Evolutionary conservation across 352 stramenopile genomes (phyloP), one percentile per base, ranked within the genome.

Genomic region (Globisporangium splendens): DNA sequence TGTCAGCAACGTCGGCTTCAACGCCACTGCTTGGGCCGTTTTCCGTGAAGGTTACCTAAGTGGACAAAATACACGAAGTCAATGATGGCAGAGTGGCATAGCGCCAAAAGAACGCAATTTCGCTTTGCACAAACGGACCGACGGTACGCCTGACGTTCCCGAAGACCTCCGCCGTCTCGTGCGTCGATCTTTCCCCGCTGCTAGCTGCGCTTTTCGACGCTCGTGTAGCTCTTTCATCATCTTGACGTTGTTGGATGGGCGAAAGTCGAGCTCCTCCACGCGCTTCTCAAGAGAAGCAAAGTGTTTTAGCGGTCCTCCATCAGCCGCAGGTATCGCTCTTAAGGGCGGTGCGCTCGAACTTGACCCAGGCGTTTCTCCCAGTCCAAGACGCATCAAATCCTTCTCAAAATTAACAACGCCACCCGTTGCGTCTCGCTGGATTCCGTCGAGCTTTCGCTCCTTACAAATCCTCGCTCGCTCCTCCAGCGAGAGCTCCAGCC

Each of bases 171-270:
- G 70, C 22, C 77, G 66, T 28, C 79, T 69, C 55, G 81, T 67
- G 12, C 76, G 67, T 5, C 79, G 73, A 51, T 92, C 82, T 21
- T 88, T 88, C 50, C 90, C 79, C 18, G 77, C 79, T 50, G 71
- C 77, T 1, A 89, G 56, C 47, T 92, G 82, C 14, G 77, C 71
- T 58, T 86, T 83, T 10, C 79, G 72, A n/a, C 78, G 67, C 47
- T 79, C 77, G 21, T 79, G 79, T 0, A 92, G 66, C 35, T 92
- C 82, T 61, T 89, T 90, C 82, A 92, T 90, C 82, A 92, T 92
- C 58, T 90, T 79, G 18, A 90, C 47, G 48, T 92, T 92, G 60
- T 83, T 90, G 2, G 82, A 87, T 12, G 79, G 82, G 0, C 82
- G 69, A 50, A 92, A 90, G n/a, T 79, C 64, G 49, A 86, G 66